A percentile compares a stretch with the other conserved stretches of the same genome.
Conservation (phyloP, 2,329 filamentous ascomycete genomes). For the Penicillium sp. region DNA sequence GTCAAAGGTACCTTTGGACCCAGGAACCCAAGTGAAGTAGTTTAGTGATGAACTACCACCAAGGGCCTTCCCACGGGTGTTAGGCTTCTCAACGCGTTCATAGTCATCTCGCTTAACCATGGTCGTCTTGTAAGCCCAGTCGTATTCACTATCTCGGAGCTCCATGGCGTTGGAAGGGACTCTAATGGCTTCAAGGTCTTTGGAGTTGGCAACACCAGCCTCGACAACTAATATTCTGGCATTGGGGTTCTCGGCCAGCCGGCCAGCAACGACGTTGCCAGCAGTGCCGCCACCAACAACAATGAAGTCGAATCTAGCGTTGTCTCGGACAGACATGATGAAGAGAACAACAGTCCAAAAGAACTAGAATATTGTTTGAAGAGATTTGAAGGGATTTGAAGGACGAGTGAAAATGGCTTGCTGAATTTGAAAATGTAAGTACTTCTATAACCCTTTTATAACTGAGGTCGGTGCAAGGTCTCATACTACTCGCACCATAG, state of each 20-base stretch:
- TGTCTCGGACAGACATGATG: neutral
- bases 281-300: slow-evolving; percentile 44
- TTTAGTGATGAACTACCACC: slow-evolving; percentile 65
- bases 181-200: slow-evolving; percentile 57
- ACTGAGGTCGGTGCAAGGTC: too few species aligned
- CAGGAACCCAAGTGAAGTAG: slow-evolving; percentile 69
- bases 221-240: slow-evolving; percentile 46
- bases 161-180: slow-evolving; percentile 63
- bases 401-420: too few species aligned
- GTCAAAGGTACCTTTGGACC: slow-evolving; percentile 62
- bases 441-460: too few species aligned
- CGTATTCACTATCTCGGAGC: slow-evolving; percentile 61
- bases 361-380: too few species aligned
- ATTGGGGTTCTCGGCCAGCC: slow-evolving; percentile 57
- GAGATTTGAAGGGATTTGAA: too few species aligned
- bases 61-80: slow-evolving; percentile 64
- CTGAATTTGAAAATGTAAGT: too few species aligned
- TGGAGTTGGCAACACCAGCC: slow-evolving; percentile 50
- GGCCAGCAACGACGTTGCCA: slow-evolving; percentile 52
- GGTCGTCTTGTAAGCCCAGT: slow-evolving; percentile 67
- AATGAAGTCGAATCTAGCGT: slow-evolving; percentile 33
- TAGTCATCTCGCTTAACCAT: slow-evolving; percentile 62
- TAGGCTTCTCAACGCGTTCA: slow-evolving; percentile 66
- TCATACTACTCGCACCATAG: too few species aligned
- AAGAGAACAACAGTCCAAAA: neutral